phyloP scores from a whole-genome alignment of 1,284 basidiomycete genomes.

The Trichosporon inkin region DNA sequence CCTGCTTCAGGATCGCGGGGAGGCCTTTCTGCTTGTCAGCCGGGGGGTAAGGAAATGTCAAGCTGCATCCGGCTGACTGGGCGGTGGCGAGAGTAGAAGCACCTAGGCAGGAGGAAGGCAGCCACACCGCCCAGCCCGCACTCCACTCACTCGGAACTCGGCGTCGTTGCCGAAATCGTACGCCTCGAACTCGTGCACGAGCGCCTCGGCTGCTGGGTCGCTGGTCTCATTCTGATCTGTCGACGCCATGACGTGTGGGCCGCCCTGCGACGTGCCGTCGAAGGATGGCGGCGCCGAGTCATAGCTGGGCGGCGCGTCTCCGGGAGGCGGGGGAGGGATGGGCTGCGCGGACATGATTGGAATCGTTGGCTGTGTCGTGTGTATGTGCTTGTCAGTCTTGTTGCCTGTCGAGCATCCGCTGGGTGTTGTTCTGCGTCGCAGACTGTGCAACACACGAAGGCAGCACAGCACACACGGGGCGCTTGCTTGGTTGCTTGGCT shows the following conservation, averaged over 20 bases:
- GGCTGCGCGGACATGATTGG: background rate
- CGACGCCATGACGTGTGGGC: background rate
- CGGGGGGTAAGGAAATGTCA: too few relatives aligned
- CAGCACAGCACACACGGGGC: too few relatives aligned
- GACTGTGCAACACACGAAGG: background rate
- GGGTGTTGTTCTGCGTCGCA: background rate
- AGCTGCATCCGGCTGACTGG: too few relatives aligned
- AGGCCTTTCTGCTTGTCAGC: constrained; percentile 31
- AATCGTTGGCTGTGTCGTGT: too few relatives aligned
- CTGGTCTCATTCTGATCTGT: background rate
- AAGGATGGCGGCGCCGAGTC: background rate
- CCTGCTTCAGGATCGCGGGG: constrained; percentile 36
- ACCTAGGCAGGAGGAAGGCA: background rate
- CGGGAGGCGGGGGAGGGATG: background rate
- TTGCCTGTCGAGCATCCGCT: background rate
- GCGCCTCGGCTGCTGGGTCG: background rate
- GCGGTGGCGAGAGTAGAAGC: background rate
- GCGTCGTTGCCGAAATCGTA: constrained; percentile 40
- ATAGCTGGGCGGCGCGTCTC: background rate
- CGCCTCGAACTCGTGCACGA: constrained; percentile 31
- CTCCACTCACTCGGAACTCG: constrained; percentile 39
- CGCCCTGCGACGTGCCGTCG: background rate
- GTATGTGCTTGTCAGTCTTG: background rate
- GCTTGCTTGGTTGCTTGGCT: background rate
- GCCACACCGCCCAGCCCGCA: background rate